These are phyloP conservation scores for Tetrahymena thermophila DNA, from an alignment of 73 alveolate genomes.

Conservation along the genomic window DNA sequence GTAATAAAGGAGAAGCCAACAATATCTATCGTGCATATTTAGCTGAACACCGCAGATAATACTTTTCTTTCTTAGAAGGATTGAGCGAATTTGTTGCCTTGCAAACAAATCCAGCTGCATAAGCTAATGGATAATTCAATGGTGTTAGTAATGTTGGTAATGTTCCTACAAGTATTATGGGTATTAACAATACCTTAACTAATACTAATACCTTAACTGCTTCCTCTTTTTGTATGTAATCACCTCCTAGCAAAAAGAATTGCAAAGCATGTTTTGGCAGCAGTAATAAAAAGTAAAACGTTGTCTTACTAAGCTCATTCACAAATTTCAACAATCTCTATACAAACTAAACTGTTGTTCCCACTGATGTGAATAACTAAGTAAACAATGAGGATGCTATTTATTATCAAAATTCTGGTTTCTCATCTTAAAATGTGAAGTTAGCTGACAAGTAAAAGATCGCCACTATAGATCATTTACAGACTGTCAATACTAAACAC, in stretches of 20 bases:
- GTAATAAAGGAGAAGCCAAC: background rate
- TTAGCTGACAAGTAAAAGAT: background rate
- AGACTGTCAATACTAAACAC: background rate
- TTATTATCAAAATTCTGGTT: background rate
- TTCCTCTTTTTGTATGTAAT: background rate
- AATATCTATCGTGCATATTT: background rate
- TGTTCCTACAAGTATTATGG: background rate
- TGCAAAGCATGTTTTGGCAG: background rate
- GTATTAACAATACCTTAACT: background rate
- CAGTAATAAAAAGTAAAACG: background rate
- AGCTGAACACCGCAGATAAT: background rate
- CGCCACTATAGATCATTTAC: background rate
- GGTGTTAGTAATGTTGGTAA: background rate
- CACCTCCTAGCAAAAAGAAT: background rate
- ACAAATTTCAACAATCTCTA: background rate
- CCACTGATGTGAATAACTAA: background rate
- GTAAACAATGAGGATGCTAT: background rate
- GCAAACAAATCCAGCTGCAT: background rate
- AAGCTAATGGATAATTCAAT: background rate
- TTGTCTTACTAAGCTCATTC: background rate
- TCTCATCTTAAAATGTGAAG: background rate
- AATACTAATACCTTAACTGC: background rate
- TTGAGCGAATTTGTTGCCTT: background rate
- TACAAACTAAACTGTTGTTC: background rate
- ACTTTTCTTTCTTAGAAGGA: background rate